Base-by-base conservation (phyloP, 176 grass and related monocot species). In the Cenchrus purpureus region DNA sequence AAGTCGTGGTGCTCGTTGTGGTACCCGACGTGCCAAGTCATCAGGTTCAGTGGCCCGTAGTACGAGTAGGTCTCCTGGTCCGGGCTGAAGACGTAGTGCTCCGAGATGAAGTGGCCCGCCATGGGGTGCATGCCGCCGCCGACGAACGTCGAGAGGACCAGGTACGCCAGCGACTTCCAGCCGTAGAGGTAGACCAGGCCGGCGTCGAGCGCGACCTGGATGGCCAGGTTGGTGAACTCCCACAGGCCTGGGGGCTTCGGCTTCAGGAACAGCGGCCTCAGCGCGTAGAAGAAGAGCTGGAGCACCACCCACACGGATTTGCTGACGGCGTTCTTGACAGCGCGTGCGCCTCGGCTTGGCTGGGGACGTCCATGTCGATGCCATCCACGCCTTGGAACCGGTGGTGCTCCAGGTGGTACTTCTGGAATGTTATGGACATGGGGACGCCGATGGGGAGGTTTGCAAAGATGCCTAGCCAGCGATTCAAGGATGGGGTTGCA, bases 1-100 rank as follows among this genome's bases (percentile, higher is more conserved):
- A 99, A 99, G 60, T 99, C 97, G 43, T 99, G 97, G 92, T 99
- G 94, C 84, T 99, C 97, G 13, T 99, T 99, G 83, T 99, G 97
- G 71, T 94, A 97, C 3, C 97, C 94, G 6, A 99, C 97, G 15
- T 90, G 91, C 97, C 97, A 99, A 3, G 94, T 86, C 94, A 97
- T 92, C 32, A 94, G 71, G 85, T 99, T 99, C 62, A 99, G 74
- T 2, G 97, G 97, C 6, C 94, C 97, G 34, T 99, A 99, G 79
- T 99, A 99, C 0, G 97, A 99, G 64, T 99, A 97, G 0, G 97
- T 99, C 86, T 97, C 97, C 82, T 99, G 97, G 1, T 90, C 82
- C 0, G 94, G 88, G 52, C 63, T 96, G 82, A 99, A 99, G 17
- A 99, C 76, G 15, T 99, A 97, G 87, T 97, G 94, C 85, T 99